phyloP scores from a whole-genome alignment of 768 basidiomycete species.

The Piloderma croceum region DNA sequence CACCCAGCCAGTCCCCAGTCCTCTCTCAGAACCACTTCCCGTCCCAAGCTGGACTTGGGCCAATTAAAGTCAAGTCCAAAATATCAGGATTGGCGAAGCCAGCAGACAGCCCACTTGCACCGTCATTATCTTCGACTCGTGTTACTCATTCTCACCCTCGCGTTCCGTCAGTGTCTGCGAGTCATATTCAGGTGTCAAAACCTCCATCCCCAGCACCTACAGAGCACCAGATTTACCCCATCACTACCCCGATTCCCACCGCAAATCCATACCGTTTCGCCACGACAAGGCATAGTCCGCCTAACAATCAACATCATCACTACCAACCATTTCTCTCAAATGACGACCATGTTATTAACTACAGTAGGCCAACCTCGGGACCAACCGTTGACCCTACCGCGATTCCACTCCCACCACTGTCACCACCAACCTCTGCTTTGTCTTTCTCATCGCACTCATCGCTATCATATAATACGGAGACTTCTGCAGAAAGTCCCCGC shows the following conservation, averaged over 20 bases:
- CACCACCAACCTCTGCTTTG: conserved; percentile 64
- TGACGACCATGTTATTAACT: conserved; percentile 21
- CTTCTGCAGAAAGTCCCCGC: conserved; percentile 29
- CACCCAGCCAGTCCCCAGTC: conserved; percentile 13
- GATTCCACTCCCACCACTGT: conserved; percentile 61
- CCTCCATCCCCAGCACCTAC: conserved; percentile 22
- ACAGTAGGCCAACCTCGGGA: conserved; percentile 7
- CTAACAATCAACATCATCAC: conserved; percentile 24
- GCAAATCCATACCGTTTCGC: conserved; percentile 55
- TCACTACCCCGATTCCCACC: conserved; percentile 48
- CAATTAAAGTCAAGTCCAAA: conserved; percentile 38
- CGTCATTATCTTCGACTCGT: conserved; percentile 37
- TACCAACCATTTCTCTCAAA: conserved; percentile 28
- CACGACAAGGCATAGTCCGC: conserved; percentile 29
- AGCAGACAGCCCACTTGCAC: conserved; percentile 18
- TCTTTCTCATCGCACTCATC: conserved; percentile 80
- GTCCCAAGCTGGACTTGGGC: conserved; percentile 12
- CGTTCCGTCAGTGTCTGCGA: conserved; percentile 25
- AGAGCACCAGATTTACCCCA: conserved; percentile 40
- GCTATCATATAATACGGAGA: conserved; percentile 35
- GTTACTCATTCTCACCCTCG: conserved; percentile 25
- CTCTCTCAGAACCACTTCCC: conserved; percentile 13
- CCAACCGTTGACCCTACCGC: conserved; percentile 49
- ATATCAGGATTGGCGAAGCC: conserved; percentile 31
- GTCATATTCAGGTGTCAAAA: conserved; percentile 20